A percentile compares a stretch with the other conserved stretches of the same genome.
Evolutionary conservation across 257 asterid species (phyloP).

Genomic region (Solanum corneliomulleri): DNA sequence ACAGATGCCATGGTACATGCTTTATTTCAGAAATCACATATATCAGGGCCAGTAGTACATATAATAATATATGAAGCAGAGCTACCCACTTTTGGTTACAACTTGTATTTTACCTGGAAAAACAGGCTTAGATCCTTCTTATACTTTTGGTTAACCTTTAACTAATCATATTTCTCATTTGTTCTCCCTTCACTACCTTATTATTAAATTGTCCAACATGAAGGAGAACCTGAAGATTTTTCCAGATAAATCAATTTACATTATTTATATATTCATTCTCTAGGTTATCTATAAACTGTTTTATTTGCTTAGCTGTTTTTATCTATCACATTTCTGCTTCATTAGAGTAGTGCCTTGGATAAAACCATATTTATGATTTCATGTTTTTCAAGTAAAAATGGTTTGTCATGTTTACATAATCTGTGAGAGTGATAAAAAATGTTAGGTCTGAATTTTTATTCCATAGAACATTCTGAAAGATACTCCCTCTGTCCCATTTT

Average conservation of each 20-base stretch:
- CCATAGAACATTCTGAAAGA: background rate
- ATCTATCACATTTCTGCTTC: background rate
- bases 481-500: background rate
- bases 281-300: background rate
- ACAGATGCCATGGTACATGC: constrained; percentile 74
- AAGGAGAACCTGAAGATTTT: background rate
- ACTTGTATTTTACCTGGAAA: background rate
- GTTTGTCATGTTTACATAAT: background rate
- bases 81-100: background rate
- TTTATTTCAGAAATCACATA: constrained; percentile 13
- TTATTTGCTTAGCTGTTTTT: background rate
- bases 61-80: background rate
- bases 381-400: background rate
- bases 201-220: background rate
- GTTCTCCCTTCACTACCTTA: background rate
- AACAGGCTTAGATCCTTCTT: background rate
- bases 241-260: background rate
- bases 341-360: background rate
- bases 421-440: background rate
- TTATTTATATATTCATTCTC: background rate
- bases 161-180: background rate
- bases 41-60: background rate
- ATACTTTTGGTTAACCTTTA: background rate
- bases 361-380: background rate
- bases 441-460: background rate